Base-by-base conservation (phyloP, 805 yeast genomes). In the Ogataea pilisensis region DNA sequence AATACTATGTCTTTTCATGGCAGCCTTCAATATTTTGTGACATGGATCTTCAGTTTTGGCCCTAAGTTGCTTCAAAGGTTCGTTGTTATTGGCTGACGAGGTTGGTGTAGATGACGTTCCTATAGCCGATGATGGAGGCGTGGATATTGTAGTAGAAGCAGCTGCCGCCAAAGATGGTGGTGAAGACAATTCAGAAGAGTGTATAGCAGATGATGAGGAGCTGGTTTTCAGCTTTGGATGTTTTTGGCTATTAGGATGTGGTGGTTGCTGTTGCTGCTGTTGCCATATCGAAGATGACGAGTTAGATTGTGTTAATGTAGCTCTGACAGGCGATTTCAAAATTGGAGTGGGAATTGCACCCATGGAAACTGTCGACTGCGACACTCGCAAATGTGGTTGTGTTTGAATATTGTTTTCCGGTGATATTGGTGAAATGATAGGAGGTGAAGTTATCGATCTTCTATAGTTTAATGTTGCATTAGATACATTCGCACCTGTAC, bases 21-120 rank as follows among this genome's bases (percentile, higher is more conserved):
- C 96, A 27, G 84, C 87, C 54, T 86, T 95, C 35, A 93, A 66
- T 18, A 91, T 83, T 59, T 85, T 85, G 52, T 84, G 80, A 59
- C 96, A 89, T 2, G 96, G 89, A 53, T 91, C 98, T 41, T 89
- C 95, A 20, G 86, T 80, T 7, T 91, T 83, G 1, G 95, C 95
- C 35, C 93, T 66, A 46, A 90, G 64, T 51, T 86, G 93, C 53
- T 86, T 85, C 49, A 88, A 69, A 0, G 95, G 95, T 54, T 88
- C 95, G 43, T 31, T 44, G 17, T 13, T 13, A n/a, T n/a, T n/a
- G n/a, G n/a, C n/a, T 24, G 26, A 24, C 11, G 29, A 13, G n/a
- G 29, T 27, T 12, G 9, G 13, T 27, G 29, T 8, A 27, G 29
- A 27, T n/a, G n/a, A n/a, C n/a, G n/a, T n/a, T n/a, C n/a, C n/a